These are phyloP conservation scores for Aureoboletus auriporus DNA, from an alignment of 768 basidiomycete genomes.

Conservation along the genomic window DNA sequence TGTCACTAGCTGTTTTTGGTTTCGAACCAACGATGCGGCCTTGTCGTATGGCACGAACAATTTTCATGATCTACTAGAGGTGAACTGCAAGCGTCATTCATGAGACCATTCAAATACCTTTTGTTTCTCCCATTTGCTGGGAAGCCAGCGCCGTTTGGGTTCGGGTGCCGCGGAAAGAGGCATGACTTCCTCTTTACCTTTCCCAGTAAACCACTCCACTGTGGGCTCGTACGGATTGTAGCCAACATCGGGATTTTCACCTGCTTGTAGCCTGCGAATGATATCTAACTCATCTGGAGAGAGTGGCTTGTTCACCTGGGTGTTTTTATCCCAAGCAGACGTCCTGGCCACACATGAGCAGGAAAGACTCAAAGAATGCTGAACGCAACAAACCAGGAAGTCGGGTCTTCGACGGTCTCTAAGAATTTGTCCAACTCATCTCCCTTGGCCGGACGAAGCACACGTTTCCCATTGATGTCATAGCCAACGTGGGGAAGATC, in stretches of 20 bases:
- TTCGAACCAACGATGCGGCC: slow-evolving; percentile 91
- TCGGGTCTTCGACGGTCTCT: slow-evolving; percentile 86
- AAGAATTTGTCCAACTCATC: slow-evolving; percentile 98
- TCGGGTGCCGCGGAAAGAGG: slow-evolving; percentile 88
- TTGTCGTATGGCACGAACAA: slow-evolving; percentile 95
- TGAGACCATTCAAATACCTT: slow-evolving; percentile 53
- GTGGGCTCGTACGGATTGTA: slow-evolving; percentile 95
- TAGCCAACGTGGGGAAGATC: slow-evolving; percentile 99
- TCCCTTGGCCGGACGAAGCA: slow-evolving; percentile 89
- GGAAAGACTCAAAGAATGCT: not conserved
- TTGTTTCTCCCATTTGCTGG: slow-evolving; percentile 99
- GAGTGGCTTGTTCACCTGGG: slow-evolving; percentile 82
- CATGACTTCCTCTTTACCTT: slow-evolving; percentile 93
- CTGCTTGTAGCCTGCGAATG: slow-evolving; percentile 83
- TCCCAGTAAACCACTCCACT: slow-evolving; percentile 95
- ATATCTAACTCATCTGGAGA: slow-evolving; percentile 91
- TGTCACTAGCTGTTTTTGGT: slow-evolving; percentile 63
- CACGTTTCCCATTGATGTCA: slow-evolving; percentile 89
- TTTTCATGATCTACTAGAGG: slow-evolving; percentile 86
- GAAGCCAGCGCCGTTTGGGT: slow-evolving; percentile 94
- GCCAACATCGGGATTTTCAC: slow-evolving; percentile 84
- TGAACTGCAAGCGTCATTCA: slow-evolving; percentile 2
- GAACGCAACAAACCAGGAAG: slow-evolving; percentile 62
- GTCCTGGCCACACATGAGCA: slow-evolving; percentile 51
- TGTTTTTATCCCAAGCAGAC: slow-evolving; percentile 85